Percentiles rank a stretch among this genome's conserved stretches.
These are phyloP conservation scores for Desmodesmus armatus DNA, from an alignment of 139 green algal species.

Conservation along the genomic window DNA sequence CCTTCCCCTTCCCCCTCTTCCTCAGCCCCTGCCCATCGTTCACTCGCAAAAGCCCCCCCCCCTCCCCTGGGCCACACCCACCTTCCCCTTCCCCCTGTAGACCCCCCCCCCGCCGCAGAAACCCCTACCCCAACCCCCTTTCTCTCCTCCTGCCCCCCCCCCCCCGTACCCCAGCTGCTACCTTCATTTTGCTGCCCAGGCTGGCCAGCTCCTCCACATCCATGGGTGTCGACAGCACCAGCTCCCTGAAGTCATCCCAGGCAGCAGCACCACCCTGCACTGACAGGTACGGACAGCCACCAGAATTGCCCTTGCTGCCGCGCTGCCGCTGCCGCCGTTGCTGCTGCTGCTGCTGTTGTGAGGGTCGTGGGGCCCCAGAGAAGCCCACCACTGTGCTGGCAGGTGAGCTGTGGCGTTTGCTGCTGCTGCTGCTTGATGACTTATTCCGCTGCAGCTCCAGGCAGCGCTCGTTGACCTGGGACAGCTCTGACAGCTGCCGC, in stretches of 20 bases:
- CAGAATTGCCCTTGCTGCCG: neutral
- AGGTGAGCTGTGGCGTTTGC: constrained; percentile 40
- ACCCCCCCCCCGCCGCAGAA: no score
- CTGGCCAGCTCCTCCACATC: constrained; percentile 94
- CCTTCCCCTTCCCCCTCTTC: no score
- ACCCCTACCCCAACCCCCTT: no score
- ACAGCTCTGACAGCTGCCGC: constrained; percentile 34
- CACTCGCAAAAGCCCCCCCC: no score
- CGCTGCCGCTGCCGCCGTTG: constrained; percentile 11
- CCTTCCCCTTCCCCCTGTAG: no score
- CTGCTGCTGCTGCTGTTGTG: neutral
- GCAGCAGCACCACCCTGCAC: neutral
- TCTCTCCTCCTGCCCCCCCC: no score
- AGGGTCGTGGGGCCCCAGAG: no score
- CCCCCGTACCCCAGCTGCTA: no score
- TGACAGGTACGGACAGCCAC: constrained; percentile 28
- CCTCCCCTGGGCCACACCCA: no score
- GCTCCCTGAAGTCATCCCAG: constrained; percentile 51
- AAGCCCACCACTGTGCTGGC: neutral
- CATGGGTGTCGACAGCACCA: constrained; percentile 73
- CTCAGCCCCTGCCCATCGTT: no score
- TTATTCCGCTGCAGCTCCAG: constrained; percentile 83
- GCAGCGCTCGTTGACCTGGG: constrained; percentile 92
- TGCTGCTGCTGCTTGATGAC: constrained; percentile 38
- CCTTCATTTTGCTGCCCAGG: constrained; percentile 58